Evolutionary conservation across 148 eudicot genomes (phyloP), one percentile per base, ranked within the genome.

Genomic region (Fagopyrum homotropicum): DNA sequence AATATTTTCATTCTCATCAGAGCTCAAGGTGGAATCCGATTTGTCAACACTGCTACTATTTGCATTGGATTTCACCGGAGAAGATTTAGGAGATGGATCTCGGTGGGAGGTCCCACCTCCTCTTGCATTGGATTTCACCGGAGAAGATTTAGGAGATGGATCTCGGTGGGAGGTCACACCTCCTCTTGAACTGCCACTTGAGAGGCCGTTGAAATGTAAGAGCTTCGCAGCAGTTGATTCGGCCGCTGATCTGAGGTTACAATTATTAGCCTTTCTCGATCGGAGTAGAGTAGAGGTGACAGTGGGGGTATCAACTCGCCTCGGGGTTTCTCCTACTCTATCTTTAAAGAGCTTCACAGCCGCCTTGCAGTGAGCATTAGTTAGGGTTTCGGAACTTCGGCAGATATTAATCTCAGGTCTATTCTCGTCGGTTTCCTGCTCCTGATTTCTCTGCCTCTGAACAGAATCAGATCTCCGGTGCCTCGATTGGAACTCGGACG

Each of bases 171-270:
- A 48, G 43, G 10, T 11, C 16, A 52, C 69, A 49, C 78, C 17
- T 7, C 44, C 74, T 29, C 73, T 17, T 73, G 76, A 57, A n/a
- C 51, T 30, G 76, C 30, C 17, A 68, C 46, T 49, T 63, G 72
- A 45, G 63, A 55, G 75, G 83, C 80, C 89, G 69, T 60, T 81
- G 11, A 79, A 80, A 6, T 83, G 96, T 66, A 88, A 51, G 30
- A 90, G 77, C 82, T 85, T 89, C 8, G 88, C 81, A 7, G 96
- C 96, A 0, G 87, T 88, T 3, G 85, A 79, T n/a, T 82, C 86
- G 45, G 80, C 56, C 60, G 82, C 44, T 12, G 55, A 40, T 44
- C 46, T 45, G 45, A 5, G 26, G 45, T 29, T 77, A 70, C 19
- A 72, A 64, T 66, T 71, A 45, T 9, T 54, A 73, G 61, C 77